These are phyloP conservation scores for Eucalyptus polybractea DNA, from an alignment of 345 rosid species.

Conservation along the genomic window DNA sequence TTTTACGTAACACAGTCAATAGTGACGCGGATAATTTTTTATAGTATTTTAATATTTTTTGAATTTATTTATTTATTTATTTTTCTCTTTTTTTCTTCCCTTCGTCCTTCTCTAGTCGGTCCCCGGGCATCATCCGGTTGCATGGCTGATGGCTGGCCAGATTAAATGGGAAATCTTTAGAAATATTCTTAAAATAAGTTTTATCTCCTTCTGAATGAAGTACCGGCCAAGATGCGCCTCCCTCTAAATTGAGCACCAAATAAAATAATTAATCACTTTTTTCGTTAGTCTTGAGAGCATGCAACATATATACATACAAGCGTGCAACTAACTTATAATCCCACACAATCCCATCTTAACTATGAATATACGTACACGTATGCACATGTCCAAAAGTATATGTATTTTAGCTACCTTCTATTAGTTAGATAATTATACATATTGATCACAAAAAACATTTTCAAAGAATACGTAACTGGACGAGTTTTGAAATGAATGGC, in stretches of 20 bases:
- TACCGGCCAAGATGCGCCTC: neutral
- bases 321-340: neutral
- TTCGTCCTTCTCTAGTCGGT: rapidly evolving
- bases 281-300: neutral
- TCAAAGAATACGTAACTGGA: too few species aligned
- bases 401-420: too few species aligned
- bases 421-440: neutral
- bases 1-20: rapidly evolving
- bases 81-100: too few species aligned
- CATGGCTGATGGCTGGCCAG: too few species aligned
- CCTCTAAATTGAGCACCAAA: neutral
- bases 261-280: too few species aligned
- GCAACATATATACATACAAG: neutral
- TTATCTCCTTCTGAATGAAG: neutral
- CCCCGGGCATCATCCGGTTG: rapidly evolving
- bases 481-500: neutral
- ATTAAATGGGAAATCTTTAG: neutral
- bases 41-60: too few species aligned
- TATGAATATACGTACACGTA: too few species aligned
- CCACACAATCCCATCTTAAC: too few species aligned
- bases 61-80: too few species aligned
- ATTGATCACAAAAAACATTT: neutral
- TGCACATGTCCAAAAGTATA: too few species aligned
- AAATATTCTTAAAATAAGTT: neutral
- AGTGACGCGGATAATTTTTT: rapidly evolving